Base-by-base conservation (phyloP, 192 early-diverging fungal species). In the Podila verticillata region DNA sequence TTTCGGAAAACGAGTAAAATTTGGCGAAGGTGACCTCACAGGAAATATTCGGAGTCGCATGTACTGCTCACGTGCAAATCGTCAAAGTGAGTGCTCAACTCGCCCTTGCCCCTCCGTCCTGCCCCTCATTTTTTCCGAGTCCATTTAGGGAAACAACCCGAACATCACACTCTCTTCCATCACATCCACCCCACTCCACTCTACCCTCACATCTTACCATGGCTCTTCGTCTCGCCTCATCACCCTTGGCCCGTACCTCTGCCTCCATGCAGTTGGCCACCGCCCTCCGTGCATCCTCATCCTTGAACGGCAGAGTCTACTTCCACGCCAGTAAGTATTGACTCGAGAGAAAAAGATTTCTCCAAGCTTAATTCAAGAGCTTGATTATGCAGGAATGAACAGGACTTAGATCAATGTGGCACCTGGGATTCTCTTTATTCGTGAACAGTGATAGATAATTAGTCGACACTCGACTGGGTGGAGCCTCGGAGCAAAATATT, bases 191-290 rank as follows among this genome's bases (percentile, higher is more conserved):
- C 74, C 24, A 20, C 64, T 68, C 61, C 49, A 48, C 47, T 36
- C 61, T 13, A 5, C 24, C 19, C 49, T n/a, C 44, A 22, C 26
- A 65, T 39, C 29, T 30, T 35, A 65, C 44, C 57, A 79, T 79
- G 75, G 75, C 75, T 58, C 65, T 79, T 48, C 64, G 75, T 66
- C 75, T 79, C 39, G 65, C 65, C 36, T 57, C 74, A 31, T 79
- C 75, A 5, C 75, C 75, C 30, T 51, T 73, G 57, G 72, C 72
- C 26, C 75, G 75, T 44, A 54, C 75, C 51, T 57, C 63, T 17
- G 48, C 75, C 29, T 71, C 75, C 31, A 32, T 72, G 48, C 75
- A 66, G 54, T 30, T 79, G 57, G 68, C 74, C 48, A 57, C 69
- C 54, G 75, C 75, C 48, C 24, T 79, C 28, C 75, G 69, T 24